Evolutionary conservation across 2,329 filamentous ascomycete genomes (phyloP).

Genomic region (Rhynchosporium agropyri): DNA sequence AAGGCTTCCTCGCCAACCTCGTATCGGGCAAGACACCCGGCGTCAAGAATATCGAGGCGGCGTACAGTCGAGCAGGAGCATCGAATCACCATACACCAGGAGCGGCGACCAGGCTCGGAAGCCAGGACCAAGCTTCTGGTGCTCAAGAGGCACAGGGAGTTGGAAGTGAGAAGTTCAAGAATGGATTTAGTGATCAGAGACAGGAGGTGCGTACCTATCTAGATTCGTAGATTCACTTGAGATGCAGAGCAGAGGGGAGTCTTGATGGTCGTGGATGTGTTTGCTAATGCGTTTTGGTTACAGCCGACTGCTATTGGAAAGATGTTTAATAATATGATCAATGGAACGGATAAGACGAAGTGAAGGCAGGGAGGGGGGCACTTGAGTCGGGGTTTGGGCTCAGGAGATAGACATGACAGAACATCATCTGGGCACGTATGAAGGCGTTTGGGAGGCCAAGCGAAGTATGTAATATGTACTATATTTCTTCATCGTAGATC

Average conservation of each 20-base stretch:
- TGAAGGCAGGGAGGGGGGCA: slow-evolving; percentile 6
- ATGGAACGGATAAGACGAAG: slow-evolving; percentile 31
- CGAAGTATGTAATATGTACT: background rate
- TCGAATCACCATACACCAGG: slow-evolving; percentile 33
- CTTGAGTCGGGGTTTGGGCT: background rate
- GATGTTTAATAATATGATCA: slow-evolving; percentile 35
- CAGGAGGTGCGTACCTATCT: slow-evolving; percentile 26
- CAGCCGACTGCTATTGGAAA: slow-evolving; percentile 31
- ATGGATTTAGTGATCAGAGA: slow-evolving; percentile 27
- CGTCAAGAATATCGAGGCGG: slow-evolving; percentile 33
- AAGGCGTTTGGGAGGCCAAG: background rate
- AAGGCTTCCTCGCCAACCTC: slow-evolving; percentile 12
- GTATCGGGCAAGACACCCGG: slow-evolving; percentile 26
- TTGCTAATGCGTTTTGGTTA: background rate
- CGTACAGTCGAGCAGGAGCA: slow-evolving; percentile 34
- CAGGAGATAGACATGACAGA: background rate
- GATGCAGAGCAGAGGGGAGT: no score
- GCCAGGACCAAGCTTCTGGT: slow-evolving; percentile 24
- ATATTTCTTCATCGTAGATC: background rate
- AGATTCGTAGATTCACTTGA: background rate
- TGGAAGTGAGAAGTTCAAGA: slow-evolving; percentile 30
- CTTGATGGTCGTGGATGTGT: no score
- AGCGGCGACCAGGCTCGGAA: slow-evolving; percentile 28
- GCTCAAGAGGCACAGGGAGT: slow-evolving; percentile 24
- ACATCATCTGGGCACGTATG: background rate